A percentile compares a stretch with the other conserved stretches of the same genome.
Evolutionary conservation across 257 asterid species (phyloP).

Genomic region (Solanum habrochaites): DNA sequence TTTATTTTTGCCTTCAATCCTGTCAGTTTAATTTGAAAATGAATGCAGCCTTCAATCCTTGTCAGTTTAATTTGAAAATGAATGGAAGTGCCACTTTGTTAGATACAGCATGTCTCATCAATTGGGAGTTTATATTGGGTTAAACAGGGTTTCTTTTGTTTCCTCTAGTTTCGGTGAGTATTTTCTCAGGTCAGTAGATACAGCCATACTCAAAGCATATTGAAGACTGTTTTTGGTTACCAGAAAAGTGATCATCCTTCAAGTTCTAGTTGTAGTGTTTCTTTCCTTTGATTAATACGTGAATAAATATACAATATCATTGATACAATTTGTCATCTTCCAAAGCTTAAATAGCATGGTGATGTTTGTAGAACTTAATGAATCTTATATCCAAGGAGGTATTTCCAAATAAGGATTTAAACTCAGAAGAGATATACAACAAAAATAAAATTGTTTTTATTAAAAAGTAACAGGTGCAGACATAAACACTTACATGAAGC

Average conservation of each 20-base stretch:
- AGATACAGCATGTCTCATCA: too few species aligned
- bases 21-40: too few species aligned
- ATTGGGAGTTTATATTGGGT: too few species aligned
- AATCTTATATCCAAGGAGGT: background rate
- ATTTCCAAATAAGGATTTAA: background rate
- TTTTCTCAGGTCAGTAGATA: too few species aligned
- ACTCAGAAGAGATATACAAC: background rate
- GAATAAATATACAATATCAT: background rate
- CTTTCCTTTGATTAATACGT: background rate
- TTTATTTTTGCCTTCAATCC: too few species aligned
- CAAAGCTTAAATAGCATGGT: background rate
- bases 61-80: too few species aligned
- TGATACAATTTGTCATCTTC: background rate
- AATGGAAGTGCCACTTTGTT: too few species aligned
- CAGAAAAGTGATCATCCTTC: background rate
- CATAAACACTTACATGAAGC: background rate
- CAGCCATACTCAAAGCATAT: too few species aligned
- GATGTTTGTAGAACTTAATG: background rate
- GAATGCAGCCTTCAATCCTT: too few species aligned
- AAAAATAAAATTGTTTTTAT: background rate
- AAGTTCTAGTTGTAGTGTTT: background rate
- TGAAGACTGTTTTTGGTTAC: background rate
- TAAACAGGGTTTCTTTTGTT: too few species aligned
- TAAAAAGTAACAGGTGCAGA: background rate
- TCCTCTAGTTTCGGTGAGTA: too few species aligned